Evolutionary conservation across 495 filamentous ascomycete species (phyloP).

Genomic region (Hypoxylon fragiforme): DNA sequence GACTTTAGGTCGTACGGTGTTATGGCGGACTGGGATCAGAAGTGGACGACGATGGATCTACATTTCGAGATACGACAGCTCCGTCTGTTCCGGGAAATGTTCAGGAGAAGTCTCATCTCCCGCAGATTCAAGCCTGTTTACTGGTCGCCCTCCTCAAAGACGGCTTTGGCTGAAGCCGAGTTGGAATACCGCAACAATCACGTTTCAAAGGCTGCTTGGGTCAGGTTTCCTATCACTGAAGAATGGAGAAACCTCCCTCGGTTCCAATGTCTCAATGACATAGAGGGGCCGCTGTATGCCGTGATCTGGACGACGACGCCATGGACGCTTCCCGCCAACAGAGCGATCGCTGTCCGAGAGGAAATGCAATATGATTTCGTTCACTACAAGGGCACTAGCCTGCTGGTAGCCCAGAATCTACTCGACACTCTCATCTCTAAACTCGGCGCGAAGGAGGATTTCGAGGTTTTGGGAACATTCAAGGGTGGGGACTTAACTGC

Average conservation of each 20-base stretch:
- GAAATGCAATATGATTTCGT: constrained; percentile 75
- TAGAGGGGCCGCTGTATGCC: constrained; percentile 58
- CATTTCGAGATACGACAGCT: constrained; percentile 87
- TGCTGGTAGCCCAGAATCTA: constrained; percentile 64
- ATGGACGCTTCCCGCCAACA: constrained; percentile 95
- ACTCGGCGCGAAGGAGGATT: constrained; percentile 32
- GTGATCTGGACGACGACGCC: constrained; percentile 98
- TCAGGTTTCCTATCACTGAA: constrained; percentile 71
- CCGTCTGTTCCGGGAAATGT: constrained; percentile 82
- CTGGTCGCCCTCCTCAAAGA: constrained; percentile 90
- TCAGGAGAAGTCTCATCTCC: constrained; percentile 81
- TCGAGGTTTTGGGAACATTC: constrained; percentile 60
- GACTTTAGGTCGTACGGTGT: constrained; percentile 82
- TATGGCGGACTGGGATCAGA: constrained; percentile 92
- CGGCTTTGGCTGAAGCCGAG: constrained; percentile 93
- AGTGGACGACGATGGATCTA: constrained; percentile 90
- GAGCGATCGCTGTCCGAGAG: constrained; percentile 76
- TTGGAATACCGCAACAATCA: constrained; percentile 91
- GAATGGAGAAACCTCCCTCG: constrained; percentile 48
- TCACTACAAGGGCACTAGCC: constrained; percentile 54
- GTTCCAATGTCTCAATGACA: constrained; percentile 37
- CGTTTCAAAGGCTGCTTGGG: constrained; percentile 75
- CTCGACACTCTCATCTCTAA: constrained; percentile 50
- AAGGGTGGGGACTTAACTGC: constrained; percentile 66
- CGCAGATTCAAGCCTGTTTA: constrained; percentile 90